Conservation (phyloP, 371 early-diverging fungal species). For the Lichtheimia corymbifera region DNA sequence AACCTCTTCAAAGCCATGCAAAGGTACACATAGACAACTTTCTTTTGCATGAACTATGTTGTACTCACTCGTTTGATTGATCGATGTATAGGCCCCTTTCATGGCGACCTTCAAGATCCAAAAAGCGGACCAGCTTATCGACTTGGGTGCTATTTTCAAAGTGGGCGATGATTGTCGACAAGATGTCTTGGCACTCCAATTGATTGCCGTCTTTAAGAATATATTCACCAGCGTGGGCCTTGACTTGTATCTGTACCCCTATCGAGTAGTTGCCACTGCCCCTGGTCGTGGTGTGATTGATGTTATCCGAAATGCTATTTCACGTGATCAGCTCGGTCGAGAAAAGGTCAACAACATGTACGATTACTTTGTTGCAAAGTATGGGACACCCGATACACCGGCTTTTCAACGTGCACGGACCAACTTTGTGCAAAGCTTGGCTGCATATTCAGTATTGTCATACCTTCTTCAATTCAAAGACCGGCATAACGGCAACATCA, state of each 20-base stretch:
- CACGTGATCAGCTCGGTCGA: conserved; percentile 97
- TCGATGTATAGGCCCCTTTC: conserved; percentile 83
- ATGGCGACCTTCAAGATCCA: conserved; percentile 98
- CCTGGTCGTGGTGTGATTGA: conserved; percentile 99
- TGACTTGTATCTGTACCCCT: conserved; percentile 97
- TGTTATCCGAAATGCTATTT: conserved; percentile 97
- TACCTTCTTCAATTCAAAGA: conserved; percentile 98
- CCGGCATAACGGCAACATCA: conserved; percentile 99
- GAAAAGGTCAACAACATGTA: conserved; percentile 97
- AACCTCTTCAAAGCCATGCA: conserved; percentile 97
- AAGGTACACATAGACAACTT: conserved; percentile 59
- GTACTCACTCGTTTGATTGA: background rate
- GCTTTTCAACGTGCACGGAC: conserved; percentile 90
- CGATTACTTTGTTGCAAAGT: conserved; percentile 95
- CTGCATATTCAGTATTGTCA: conserved; percentile 96
- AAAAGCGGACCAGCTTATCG: conserved; percentile 39
- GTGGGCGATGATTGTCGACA: conserved; percentile 99
- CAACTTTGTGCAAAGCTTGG: conserved; percentile 96
- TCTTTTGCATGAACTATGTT: background rate
- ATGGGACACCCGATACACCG: conserved; percentile 91
- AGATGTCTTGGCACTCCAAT: conserved; percentile 97
- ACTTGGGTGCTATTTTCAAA: conserved; percentile 96
- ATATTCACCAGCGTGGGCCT: conserved; percentile 92
- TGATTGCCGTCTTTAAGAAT: conserved; percentile 97
- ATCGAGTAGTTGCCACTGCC: conserved; percentile 97